Conservation (phyloP, 352 stramenopile species). For the Pythium aphanidermatum region DNA sequence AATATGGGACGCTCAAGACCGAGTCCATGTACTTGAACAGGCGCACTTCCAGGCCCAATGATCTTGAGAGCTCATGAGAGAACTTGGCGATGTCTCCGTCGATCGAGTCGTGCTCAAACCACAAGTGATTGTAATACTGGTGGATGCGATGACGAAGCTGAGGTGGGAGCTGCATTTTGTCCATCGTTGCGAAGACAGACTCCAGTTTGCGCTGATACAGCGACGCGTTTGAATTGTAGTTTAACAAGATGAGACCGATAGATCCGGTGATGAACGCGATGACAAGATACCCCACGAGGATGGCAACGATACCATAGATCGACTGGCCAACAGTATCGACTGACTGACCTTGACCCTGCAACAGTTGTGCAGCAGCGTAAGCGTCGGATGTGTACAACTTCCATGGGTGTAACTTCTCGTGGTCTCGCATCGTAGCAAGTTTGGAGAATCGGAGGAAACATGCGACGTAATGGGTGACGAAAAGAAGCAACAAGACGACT, state of each 20-base stretch:
- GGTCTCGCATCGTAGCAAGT: background rate
- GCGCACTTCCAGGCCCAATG: conserved; percentile 29
- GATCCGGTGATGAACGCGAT: conserved; percentile 16
- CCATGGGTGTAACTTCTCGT: conserved; percentile 7
- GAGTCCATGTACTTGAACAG: conserved; percentile 33
- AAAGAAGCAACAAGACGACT: conserved; percentile 22
- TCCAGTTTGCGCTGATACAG: conserved; percentile 33
- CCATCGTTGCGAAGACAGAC: conserved; percentile 30
- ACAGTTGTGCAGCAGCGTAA: conserved; percentile 13
- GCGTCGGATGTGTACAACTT: conserved; percentile 14
- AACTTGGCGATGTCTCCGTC: conserved; percentile 29
- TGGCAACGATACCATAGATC: conserved; percentile 9
- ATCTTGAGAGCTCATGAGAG: conserved; percentile 25
- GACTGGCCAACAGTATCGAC: conserved; percentile 1
- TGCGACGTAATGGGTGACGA: conserved; percentile 25
- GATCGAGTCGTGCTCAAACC: conserved; percentile 32
- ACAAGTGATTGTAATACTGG: conserved; percentile 40
- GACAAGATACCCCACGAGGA: conserved; percentile 14
- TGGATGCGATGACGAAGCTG: conserved; percentile 28
- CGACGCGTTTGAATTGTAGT: conserved; percentile 16
- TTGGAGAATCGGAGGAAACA: conserved; percentile 24
- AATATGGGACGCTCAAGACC: conserved; percentile 24
- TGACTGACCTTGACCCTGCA: conserved; percentile 10
- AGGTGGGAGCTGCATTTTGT: conserved; percentile 24
- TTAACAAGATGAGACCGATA: conserved; percentile 12